These are phyloP conservation scores for Euphorbia lathyris DNA, from an alignment of 345 rosid genomes.

Conservation along the genomic window DNA sequence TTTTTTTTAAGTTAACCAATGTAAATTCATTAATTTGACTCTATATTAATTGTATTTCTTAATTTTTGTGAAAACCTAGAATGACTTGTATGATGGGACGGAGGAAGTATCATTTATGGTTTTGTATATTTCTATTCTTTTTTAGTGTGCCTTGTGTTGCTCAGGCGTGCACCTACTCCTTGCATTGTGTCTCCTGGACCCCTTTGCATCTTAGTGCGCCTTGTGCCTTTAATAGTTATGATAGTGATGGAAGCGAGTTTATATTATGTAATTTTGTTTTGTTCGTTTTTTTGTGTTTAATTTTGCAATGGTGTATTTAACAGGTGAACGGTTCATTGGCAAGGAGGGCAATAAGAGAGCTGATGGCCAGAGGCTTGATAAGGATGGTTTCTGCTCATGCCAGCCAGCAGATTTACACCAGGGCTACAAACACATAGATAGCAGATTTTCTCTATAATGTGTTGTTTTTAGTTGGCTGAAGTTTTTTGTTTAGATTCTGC, in stretches of 20 bases:
- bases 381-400: slow-evolving; percentile 75
- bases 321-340: slow-evolving; percentile 79
- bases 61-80: no score
- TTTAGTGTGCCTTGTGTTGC: no score
- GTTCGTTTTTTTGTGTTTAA: background rate
- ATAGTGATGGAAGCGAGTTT: background rate
- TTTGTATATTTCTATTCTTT: no score
- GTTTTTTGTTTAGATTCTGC: background rate
- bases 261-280: background rate
- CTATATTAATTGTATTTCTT: no score
- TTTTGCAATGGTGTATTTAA: background rate
- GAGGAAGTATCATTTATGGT: no score
- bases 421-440: slow-evolving; percentile 62
- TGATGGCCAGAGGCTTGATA: slow-evolving; percentile 77
- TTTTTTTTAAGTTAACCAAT: no score
- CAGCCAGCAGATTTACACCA: slow-evolving; percentile 83
- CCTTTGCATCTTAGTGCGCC: no score
- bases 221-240: no score
- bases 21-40: no score
- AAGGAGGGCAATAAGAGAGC: slow-evolving; percentile 62
- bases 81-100: no score
- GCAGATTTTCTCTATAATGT: background rate
- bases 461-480: slow-evolving; percentile 5
- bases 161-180: no score
- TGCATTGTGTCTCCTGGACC: no score